A percentile compares a stretch with the other conserved stretches of the same genome.
Evolutionary conservation across 2,329 filamentous ascomycete genomes (phyloP).

Genomic region (Cucurbitaria berberidis): DNA sequence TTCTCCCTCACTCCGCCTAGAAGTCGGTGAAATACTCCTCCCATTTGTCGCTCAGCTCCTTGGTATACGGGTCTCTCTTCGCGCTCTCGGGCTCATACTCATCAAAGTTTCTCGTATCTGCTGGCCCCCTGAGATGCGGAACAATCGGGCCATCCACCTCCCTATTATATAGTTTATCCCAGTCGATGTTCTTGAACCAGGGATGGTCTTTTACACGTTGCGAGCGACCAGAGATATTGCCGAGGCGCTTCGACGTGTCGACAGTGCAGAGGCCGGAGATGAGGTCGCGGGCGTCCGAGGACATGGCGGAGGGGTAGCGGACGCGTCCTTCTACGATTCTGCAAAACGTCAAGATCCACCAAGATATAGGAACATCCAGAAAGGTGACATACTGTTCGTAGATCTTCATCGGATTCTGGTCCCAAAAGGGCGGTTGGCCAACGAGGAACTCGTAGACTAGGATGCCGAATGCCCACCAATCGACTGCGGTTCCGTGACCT

Average conservation of each 20-base stretch:
- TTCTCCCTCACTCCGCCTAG: slow-evolving; percentile 47
- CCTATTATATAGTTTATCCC: slow-evolving; percentile 73
- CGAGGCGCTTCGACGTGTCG: slow-evolving; percentile 77
- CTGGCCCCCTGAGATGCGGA: slow-evolving; percentile 73
- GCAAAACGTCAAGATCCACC: not conserved
- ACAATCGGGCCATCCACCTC: slow-evolving; percentile 73
- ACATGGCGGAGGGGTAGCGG: slow-evolving; percentile 73
- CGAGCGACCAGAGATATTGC: slow-evolving; percentile 78
- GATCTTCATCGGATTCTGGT: slow-evolving; percentile 84
- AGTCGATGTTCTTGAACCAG: slow-evolving; percentile 76
- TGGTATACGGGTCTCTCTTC: slow-evolving; percentile 69
- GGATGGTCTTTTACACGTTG: slow-evolving; percentile 74
- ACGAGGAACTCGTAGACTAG: slow-evolving; percentile 85
- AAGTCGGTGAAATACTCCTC: slow-evolving; percentile 76
- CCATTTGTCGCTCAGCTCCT: slow-evolving; percentile 71
- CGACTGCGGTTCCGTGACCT: slow-evolving; percentile 72
- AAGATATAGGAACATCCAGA: not conserved
- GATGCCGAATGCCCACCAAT: slow-evolving; percentile 89
- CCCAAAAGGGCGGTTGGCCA: slow-evolving; percentile 86
- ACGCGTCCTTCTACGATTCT: slow-evolving; percentile 82
- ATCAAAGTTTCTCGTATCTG: slow-evolving; percentile 82
- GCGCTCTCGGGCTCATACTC: slow-evolving; percentile 79
- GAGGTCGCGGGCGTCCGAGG: slow-evolving; percentile 72
- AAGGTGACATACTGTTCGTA: slow-evolving; percentile 68
- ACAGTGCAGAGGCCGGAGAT: slow-evolving; percentile 79